Conservation (phyloP, 2,329 filamentous ascomycete genomes). For the Cadophora sp. region DNA sequence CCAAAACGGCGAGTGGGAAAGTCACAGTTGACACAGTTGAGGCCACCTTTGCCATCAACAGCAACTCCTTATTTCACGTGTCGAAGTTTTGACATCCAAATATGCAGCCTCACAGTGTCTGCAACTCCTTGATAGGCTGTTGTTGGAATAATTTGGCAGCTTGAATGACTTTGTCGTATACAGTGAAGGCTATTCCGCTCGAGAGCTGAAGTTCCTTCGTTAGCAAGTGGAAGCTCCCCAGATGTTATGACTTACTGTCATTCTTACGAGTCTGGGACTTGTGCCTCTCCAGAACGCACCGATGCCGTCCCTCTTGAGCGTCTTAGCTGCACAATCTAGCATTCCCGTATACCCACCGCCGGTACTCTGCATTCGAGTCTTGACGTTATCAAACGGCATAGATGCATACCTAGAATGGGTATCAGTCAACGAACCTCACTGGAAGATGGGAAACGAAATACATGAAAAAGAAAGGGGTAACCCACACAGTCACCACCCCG, state of each 20-base stretch:
- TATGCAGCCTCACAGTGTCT: background rate
- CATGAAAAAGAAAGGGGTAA: constrained; percentile 15
- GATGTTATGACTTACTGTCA: constrained; percentile 21
- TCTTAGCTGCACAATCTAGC: constrained; percentile 20
- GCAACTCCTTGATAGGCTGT: background rate
- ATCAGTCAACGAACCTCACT: background rate
- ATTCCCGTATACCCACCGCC: constrained; percentile 19
- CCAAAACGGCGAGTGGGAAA: background rate
- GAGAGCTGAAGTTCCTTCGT: constrained; percentile 18
- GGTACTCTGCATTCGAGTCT: constrained; percentile 38
- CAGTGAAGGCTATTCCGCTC: constrained; percentile 25
- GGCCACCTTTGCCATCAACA: no score
- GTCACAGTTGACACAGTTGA: no score
- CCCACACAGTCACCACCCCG: constrained; percentile 38
- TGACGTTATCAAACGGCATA: constrained; percentile 42
- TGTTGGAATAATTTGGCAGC: constrained; percentile 3
- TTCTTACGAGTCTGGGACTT: constrained; percentile 27
- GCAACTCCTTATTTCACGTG: background rate
- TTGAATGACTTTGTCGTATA: constrained; percentile 24
- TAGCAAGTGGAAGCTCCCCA: background rate
- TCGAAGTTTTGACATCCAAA: background rate
- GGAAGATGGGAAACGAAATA: background rate
- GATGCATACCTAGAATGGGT: constrained; percentile 23
- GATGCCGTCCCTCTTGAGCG: constrained; percentile 20
- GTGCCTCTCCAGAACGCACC: constrained; percentile 29